phyloP scores from a whole-genome alignment of 2,329 filamentous ascomycete species.

The Curvularia sp. region DNA sequence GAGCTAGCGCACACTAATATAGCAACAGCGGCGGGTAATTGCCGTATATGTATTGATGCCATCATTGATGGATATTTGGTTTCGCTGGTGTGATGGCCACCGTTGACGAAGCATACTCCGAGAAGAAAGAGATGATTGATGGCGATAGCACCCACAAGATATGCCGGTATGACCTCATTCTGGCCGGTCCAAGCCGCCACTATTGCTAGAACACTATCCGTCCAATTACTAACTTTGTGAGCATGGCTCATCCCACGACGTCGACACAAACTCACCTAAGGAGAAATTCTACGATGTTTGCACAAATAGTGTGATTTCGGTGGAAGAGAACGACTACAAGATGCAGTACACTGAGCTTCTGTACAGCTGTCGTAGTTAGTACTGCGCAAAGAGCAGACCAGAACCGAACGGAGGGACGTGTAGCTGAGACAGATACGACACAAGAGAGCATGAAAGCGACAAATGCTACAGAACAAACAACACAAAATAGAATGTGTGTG shows the following conservation, averaged over 20 bases:
- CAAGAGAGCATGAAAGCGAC: neutral
- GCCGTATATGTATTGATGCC: conserved; percentile 3
- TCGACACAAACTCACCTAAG: conserved; percentile 2
- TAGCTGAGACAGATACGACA: neutral
- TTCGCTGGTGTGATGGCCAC: neutral
- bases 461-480: conserved; percentile 1
- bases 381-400: conserved; percentile 1
- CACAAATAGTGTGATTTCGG: neutral
- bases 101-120: conserved; percentile 3
- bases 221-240: conserved; percentile 4
- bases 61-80: conserved; percentile 1
- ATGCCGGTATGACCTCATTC: neutral
- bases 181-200: conserved; percentile 3
- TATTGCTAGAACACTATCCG: conserved; percentile 1
- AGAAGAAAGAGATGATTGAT: conserved; percentile 1
- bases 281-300: neutral
- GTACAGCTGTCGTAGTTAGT: conserved; percentile 1
- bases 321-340: conserved; percentile 4
- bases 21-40: neutral
- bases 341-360: conserved; percentile 3
- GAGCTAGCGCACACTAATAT: neutral
- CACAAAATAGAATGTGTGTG: neutral
- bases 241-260: neutral
- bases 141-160: conserved; percentile 1
- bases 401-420: neutral